These are phyloP conservation scores for Backusella australiensis DNA, from an alignment of 192 early-diverging fungal genomes.

Conservation along the genomic window DNA sequence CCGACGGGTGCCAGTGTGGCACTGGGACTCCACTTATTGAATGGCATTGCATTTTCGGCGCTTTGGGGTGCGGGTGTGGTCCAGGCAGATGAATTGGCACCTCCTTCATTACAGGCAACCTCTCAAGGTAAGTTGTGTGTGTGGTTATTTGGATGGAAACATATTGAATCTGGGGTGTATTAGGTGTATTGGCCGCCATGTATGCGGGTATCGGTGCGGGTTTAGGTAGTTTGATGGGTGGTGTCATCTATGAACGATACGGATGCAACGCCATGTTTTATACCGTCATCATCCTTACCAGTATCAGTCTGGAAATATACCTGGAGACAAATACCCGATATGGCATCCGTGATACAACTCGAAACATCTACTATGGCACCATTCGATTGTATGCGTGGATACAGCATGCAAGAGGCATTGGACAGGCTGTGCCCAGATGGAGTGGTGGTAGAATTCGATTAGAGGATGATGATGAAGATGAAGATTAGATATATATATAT, in stretches of 20 bases:
- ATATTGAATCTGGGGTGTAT: too few species aligned
- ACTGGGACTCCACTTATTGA: constrained; percentile 39
- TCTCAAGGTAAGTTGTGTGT: constrained; percentile 31
- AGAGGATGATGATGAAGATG: constrained; percentile 11
- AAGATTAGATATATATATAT: constrained; percentile 8
- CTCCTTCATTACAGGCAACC: constrained; percentile 40
- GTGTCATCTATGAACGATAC: constrained; percentile 36
- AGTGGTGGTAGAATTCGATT: constrained; percentile 33
- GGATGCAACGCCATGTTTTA: constrained; percentile 42
- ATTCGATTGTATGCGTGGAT: constrained; percentile 21
- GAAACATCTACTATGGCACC: constrained; percentile 1
- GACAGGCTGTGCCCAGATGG: constrained; percentile 37
- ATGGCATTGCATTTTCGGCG: constrained; percentile 46
- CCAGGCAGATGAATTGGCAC: constrained; percentile 42
- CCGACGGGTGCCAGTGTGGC: constrained; percentile 32
- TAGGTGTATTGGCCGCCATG: constrained; percentile 37
- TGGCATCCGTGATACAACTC: constrained; percentile 25
- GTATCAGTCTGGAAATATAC: constrained; percentile 33
- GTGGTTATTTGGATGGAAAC: too few species aligned
- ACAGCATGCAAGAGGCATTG: constrained; percentile 25
- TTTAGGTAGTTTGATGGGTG: constrained; percentile 39
- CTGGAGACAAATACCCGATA: constrained; percentile 35
- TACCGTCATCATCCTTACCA: constrained; percentile 27
- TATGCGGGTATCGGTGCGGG: constrained; percentile 43
- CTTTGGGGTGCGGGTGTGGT: constrained; percentile 45